A percentile compares a stretch with the other conserved stretches of the same genome.
Conservation (phyloP, 2,329 filamentous ascomycete genomes). For the Blumeria graminis region DNA sequence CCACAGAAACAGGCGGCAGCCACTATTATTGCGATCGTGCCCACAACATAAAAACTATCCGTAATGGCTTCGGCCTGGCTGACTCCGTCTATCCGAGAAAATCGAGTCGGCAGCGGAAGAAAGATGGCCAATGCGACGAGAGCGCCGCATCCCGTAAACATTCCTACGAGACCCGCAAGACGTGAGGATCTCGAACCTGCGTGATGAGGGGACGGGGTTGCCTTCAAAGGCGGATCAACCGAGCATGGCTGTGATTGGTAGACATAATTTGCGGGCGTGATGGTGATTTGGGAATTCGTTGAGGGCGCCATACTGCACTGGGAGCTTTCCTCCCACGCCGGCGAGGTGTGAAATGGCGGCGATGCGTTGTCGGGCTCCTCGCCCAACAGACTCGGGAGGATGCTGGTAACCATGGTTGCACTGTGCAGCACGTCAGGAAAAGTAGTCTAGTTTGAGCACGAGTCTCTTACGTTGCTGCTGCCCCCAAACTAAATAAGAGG, state of each 20-base stretch:
- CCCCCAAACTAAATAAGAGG: conserved; percentile 72
- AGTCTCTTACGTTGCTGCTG: conserved; percentile 48
- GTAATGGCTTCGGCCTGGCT: conserved; percentile 52
- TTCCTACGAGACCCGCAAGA: conserved; percentile 70
- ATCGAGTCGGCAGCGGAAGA: conserved; percentile 63
- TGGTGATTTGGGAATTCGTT: conserved; percentile 49
- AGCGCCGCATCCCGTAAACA: conserved; percentile 82
- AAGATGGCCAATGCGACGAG: conserved; percentile 64
- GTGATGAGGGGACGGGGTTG: too few species aligned
- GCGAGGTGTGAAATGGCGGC: conserved; percentile 2
- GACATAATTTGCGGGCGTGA: conserved; percentile 37
- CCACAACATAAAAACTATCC: conserved; percentile 74
- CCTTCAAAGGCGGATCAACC: too few species aligned
- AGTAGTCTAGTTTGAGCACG: background rate
- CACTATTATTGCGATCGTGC: conserved; percentile 43
- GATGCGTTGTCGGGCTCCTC: conserved; percentile 12
- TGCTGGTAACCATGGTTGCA: conserved; percentile 91
- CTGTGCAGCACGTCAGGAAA: conserved; percentile 14
- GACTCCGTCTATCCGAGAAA: conserved; percentile 45
- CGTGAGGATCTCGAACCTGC: conserved; percentile 24
- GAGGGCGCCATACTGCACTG: conserved; percentile 40
- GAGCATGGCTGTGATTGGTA: conserved; percentile 3
- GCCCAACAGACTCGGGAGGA: conserved; percentile 48
- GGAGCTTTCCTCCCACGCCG: conserved; percentile 13
- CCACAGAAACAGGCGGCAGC: conserved; percentile 58